Conservation (phyloP, 2,329 filamentous ascomycete species). For the Orbilia blumenaviensis region DNA sequence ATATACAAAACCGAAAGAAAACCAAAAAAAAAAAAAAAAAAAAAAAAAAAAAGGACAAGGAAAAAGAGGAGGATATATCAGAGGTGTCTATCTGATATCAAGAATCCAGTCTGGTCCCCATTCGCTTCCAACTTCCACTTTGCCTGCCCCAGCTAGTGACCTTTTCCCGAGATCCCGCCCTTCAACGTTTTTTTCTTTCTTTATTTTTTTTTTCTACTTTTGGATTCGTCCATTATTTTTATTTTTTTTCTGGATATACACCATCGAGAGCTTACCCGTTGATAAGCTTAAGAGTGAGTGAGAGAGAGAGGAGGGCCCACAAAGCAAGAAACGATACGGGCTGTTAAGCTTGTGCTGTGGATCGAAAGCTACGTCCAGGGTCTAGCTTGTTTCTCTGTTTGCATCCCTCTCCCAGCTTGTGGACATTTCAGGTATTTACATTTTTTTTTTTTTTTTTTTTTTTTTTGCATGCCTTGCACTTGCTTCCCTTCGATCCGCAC, state of each 20-base stretch:
- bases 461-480: not conserved
- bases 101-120: constrained; percentile 32
- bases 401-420: constrained; percentile 18
- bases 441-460: not conserved
- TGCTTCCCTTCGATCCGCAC: constrained; percentile 30
- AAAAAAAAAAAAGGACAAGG: not conserved
- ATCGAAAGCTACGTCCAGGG: constrained; percentile 26
- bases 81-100: not conserved
- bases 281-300: too few species aligned
- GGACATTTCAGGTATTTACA: constrained; percentile 49
- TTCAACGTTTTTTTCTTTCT: constrained; percentile 27
- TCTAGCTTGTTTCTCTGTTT: constrained; percentile 10
- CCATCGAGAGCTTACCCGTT: constrained; percentile 24
- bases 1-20: not conserved
- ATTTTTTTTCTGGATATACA: too few species aligned
- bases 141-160: constrained; percentile 10
- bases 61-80: not conserved
- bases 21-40: not conserved
- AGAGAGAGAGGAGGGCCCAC: too few species aligned
- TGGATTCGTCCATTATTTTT: too few species aligned
- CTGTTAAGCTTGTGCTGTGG: constrained; percentile 18
- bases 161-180: constrained; percentile 37
- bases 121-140: constrained; percentile 39
- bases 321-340: constrained; percentile 9
- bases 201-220: constrained; percentile 7